A percentile compares a stretch with the other conserved stretches of the same genome.
Conservation (phyloP, 345 rosid genomes). For the Camelina sativa region DNA sequence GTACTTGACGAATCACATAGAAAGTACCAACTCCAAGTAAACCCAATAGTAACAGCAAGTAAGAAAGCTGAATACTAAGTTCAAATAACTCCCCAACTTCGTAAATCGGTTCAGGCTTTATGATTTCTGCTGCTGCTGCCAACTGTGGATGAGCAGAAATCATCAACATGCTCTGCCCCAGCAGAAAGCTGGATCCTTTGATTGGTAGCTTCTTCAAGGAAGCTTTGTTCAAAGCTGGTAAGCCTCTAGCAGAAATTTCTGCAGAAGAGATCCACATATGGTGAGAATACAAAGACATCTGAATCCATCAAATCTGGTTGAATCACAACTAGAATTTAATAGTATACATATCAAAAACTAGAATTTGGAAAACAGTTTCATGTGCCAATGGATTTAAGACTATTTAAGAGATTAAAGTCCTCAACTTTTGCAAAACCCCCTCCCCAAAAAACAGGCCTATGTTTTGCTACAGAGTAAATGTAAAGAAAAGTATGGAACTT, state of each 20-base stretch:
- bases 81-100: slow-evolving; percentile 85
- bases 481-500: neutral
- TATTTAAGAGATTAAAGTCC: neutral
- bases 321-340: slow-evolving; percentile 1
- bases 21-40: slow-evolving; percentile 90
- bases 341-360: neutral
- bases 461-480: no score
- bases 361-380: neutral
- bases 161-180: slow-evolving; percentile 59
- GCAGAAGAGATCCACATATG: slow-evolving; percentile 34
- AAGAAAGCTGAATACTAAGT: slow-evolving; percentile 89
- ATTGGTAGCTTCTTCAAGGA: slow-evolving; percentile 49
- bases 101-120: slow-evolving; percentile 55
- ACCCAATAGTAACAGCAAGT: slow-evolving; percentile 73
- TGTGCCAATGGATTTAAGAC: neutral
- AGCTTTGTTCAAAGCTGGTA: slow-evolving; percentile 42
- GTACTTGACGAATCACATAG: slow-evolving; percentile 93
- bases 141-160: slow-evolving; percentile 51
- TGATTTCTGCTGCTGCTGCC: slow-evolving; percentile 63
- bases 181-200: slow-evolving; percentile 49
- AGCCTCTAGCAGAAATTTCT: slow-evolving; percentile 49
- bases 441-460: no score
- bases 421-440: neutral
- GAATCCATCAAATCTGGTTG: neutral
- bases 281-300: slow-evolving; percentile 20